Evolutionary conservation across 2,329 filamentous ascomycete genomes (phyloP).

Genomic region (Fusarium sp.): DNA sequence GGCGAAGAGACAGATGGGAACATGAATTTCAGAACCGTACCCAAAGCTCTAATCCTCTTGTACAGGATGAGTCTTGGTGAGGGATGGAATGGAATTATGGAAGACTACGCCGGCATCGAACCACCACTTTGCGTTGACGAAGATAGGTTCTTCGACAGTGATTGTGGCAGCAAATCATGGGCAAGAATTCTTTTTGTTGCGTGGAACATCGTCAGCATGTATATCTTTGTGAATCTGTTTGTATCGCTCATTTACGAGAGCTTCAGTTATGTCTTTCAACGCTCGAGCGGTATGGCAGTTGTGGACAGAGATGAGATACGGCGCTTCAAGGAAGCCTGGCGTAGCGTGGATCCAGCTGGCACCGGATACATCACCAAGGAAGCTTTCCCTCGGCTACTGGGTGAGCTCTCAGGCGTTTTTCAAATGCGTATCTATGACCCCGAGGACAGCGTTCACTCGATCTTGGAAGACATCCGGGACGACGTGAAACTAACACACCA

Average conservation of each 20-base stretch:
- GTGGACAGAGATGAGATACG: constrained; percentile 94
- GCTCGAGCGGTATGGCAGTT: constrained; percentile 89
- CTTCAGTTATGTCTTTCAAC: constrained; percentile 98
- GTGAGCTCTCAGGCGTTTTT: constrained; percentile 93
- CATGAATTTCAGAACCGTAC: constrained; percentile 92
- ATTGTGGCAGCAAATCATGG: constrained; percentile 93
- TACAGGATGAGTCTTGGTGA: constrained; percentile 95
- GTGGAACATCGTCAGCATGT: constrained; percentile 99
- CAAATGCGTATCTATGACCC: constrained; percentile 96
- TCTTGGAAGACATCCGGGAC: constrained; percentile 84
- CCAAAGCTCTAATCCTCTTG: constrained; percentile 90
- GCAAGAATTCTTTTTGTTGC: constrained; percentile 89
- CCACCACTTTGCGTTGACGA: constrained; percentile 83
- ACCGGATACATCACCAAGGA: constrained; percentile 92
- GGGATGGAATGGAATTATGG: constrained; percentile 97
- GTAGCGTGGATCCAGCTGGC: constrained; percentile 90
- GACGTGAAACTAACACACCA: constrained; percentile 65
- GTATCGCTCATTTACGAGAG: constrained; percentile 99
- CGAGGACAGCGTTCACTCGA: constrained; percentile 85
- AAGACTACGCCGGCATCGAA: constrained; percentile 86
- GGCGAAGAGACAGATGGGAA: constrained; percentile 77
- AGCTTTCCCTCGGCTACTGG: constrained; percentile 86
- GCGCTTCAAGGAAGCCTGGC: constrained; percentile 98
- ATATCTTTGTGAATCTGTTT: constrained; percentile 98
- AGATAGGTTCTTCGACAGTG: constrained; percentile 81